Evolutionary conservation across 495 filamentous ascomycete genomes (phyloP).

Genomic region (Schizothecium vesticola): DNA sequence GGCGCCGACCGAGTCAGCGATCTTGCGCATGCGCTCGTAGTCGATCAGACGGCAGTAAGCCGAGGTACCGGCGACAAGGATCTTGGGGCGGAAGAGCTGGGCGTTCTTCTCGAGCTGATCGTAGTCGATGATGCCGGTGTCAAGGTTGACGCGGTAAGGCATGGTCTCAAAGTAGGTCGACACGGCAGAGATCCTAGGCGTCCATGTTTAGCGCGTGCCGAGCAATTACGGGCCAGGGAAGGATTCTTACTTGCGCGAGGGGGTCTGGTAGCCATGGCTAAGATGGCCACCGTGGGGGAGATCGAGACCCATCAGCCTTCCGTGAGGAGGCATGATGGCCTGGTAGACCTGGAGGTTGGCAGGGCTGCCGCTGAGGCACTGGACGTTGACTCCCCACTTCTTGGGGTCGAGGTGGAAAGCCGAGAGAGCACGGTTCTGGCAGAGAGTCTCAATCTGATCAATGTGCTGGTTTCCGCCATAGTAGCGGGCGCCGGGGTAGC

Average conservation of each 20-base stretch:
- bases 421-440: slow-evolving; percentile 90
- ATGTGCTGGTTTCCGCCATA: slow-evolving; percentile 99
- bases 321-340: slow-evolving; percentile 95
- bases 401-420: slow-evolving; percentile 80
- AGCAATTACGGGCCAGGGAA: not conserved
- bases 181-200: slow-evolving; percentile 76
- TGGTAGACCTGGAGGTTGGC: slow-evolving; percentile 99
- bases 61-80: slow-evolving; percentile 93
- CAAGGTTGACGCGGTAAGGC: slow-evolving; percentile 83
- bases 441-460: slow-evolving; percentile 89
- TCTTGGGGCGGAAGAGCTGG: slow-evolving; percentile 90
- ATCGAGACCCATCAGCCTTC: slow-evolving; percentile 95
- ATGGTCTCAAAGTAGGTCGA: slow-evolving; percentile 95
- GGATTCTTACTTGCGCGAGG: slow-evolving; percentile 69
- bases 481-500: slow-evolving; percentile 96
- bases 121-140: slow-evolving; percentile 97
- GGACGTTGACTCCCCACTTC: slow-evolving; percentile 99
- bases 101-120: slow-evolving; percentile 88
- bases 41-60: slow-evolving; percentile 99
- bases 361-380: slow-evolving; percentile 85
- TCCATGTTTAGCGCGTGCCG: slow-evolving; percentile 5
- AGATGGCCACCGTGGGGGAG: slow-evolving; percentile 97
- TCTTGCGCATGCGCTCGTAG: slow-evolving; percentile 94
- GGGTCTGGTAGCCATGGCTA: slow-evolving; percentile 96
- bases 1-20: slow-evolving; percentile 87